phyloP scores from a whole-genome alignment of 169 alveolate genomes.

The Perkinsus chesapeaki region DNA sequence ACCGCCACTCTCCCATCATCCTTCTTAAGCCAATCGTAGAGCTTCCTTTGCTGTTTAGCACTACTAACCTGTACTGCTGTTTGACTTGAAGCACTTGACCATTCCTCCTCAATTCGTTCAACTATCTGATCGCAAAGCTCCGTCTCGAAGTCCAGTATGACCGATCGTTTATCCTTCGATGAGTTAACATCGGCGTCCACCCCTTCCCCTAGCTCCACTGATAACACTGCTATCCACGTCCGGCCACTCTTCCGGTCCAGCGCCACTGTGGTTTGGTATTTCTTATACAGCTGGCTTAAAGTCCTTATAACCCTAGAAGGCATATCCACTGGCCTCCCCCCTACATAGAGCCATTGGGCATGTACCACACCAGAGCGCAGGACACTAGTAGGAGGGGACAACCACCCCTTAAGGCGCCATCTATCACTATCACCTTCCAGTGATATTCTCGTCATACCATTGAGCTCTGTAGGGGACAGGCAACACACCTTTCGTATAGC shows the following conservation, averaged over 20 bases:
- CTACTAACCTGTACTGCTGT: background rate
- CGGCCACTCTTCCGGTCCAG: background rate
- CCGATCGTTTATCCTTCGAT: background rate
- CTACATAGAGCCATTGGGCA: background rate
- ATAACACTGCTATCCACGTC: background rate
- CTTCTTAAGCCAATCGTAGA: background rate
- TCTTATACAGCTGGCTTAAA: background rate
- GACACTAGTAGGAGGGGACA: background rate
- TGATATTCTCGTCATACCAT: background rate
- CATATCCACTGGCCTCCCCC: background rate
- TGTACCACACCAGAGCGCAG: background rate
- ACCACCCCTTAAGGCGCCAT: background rate
- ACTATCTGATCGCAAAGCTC: background rate
- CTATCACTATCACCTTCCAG: background rate
- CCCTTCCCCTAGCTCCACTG: background rate
- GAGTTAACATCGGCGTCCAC: background rate
- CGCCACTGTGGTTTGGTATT: background rate
- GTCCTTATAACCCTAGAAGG: background rate
- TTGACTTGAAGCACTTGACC: background rate
- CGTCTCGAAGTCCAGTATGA: background rate
- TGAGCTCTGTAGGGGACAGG: background rate
- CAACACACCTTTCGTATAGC: background rate
- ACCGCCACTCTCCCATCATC: background rate
- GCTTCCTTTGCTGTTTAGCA: background rate
- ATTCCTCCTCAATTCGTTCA: background rate